These are phyloP conservation scores for Phalaenopsis equestris DNA, from an alignment of 106 monocot species.

Conservation along the genomic window DNA sequence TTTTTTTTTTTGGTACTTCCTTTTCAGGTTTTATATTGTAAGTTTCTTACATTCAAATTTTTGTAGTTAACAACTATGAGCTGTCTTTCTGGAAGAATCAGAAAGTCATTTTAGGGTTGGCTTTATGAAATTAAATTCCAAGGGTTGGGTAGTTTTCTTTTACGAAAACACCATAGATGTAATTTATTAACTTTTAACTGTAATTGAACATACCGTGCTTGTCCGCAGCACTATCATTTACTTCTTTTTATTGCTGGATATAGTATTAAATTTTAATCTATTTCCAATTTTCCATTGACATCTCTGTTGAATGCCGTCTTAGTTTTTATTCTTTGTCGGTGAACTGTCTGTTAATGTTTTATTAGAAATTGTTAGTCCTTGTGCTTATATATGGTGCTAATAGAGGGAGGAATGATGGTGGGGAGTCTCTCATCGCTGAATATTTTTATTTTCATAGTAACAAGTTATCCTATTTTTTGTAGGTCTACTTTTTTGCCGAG, in stretches of 20 bases:
- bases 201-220: no score
- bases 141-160: background rate
- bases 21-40: background rate
- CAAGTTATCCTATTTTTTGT: slow-evolving; percentile 7
- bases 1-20: background rate
- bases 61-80: background rate
- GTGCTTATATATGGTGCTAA: background rate
- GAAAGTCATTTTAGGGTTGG: background rate
- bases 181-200: background rate
- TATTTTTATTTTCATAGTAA: background rate
- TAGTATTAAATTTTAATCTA: background rate
- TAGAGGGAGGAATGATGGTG: background rate
- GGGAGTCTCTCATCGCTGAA: background rate
- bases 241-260: background rate
- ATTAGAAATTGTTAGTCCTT: no score
- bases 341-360: background rate
- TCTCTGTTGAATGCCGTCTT: background rate
- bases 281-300: background rate
- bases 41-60: background rate
- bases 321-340: background rate
- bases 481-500: slow-evolving; percentile 80
- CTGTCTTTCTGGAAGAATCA: background rate
- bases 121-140: background rate
- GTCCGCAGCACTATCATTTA: background rate
- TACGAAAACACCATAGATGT: background rate